Percentiles rank a stretch among this genome's conserved stretches.
These are phyloP conservation scores for Solanum paucissectum DNA, from an alignment of 257 asterid species.

Conservation along the genomic window DNA sequence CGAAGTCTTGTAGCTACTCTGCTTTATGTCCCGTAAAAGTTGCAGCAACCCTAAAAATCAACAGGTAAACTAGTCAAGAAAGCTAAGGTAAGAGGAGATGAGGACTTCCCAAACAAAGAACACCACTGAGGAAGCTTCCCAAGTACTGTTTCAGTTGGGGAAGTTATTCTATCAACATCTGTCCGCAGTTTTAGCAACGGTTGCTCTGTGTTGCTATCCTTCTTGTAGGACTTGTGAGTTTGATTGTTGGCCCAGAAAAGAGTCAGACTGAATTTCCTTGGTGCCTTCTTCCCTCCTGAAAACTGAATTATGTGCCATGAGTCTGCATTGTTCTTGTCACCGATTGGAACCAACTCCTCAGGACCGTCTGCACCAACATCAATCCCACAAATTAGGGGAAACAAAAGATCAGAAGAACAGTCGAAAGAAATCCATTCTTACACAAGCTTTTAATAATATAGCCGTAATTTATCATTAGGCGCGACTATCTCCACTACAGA, in stretches of 20 bases:
- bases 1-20: neutral
- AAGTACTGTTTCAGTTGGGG: conserved; percentile 30
- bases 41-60: conserved; percentile 16
- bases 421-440: neutral
- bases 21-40: neutral
- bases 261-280: conserved; percentile 51
- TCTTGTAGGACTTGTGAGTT: neutral
- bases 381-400: neutral
- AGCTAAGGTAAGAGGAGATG: conserved; percentile 67
- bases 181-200: conserved; percentile 58
- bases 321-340: conserved; percentile 43
- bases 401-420: neutral
- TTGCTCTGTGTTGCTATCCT: conserved; percentile 8
- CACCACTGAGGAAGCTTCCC: conserved; percentile 79
- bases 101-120: conserved; percentile 77
- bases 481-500: neutral
- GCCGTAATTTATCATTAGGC: neutral
- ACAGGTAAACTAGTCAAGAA: conserved; percentile 47
- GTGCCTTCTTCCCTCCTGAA: conserved; percentile 71
- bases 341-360: conserved; percentile 47
- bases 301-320: conserved; percentile 90
- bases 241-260: conserved; percentile 40
- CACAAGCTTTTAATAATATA: neutral
- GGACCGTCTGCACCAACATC: conserved; percentile 25
- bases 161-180: conserved; percentile 55